phyloP scores from a whole-genome alignment of 2,329 filamentous ascomycete genomes.

The Geosmithia morbida region DNA sequence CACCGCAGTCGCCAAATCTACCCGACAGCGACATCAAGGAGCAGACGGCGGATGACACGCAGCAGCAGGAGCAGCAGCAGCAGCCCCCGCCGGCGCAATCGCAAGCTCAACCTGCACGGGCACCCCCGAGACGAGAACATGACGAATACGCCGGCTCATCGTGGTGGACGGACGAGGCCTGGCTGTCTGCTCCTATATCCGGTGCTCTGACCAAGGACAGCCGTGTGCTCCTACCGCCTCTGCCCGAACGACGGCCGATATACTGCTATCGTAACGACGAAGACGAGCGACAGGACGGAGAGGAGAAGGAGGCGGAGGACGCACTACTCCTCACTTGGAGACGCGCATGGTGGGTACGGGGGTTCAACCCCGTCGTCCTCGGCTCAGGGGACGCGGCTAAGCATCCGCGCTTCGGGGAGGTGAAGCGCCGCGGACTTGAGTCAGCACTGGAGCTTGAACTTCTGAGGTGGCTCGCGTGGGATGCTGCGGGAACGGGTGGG shows the following conservation, averaged over 20 bases:
- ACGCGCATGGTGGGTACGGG: conserved; percentile 88
- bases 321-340: conserved; percentile 76
- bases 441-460: conserved; percentile 52
- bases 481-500: conserved; percentile 65
- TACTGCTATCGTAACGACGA: conserved; percentile 89
- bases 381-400: conserved; percentile 67
- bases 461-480: conserved; percentile 85
- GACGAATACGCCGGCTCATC: conserved; percentile 64
- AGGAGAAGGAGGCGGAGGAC: conserved; percentile 58
- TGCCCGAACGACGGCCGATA: conserved; percentile 54
- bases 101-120: conserved; percentile 45
- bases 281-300: conserved; percentile 30
- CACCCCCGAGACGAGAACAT: conserved; percentile 60
- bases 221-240: conserved; percentile 67
- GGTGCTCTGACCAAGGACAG: conserved; percentile 66
- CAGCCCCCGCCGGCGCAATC: conserved; percentile 10
- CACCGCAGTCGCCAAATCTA: conserved; percentile 33
- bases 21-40: conserved; percentile 32
- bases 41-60: background rate
- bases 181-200: conserved; percentile 75
- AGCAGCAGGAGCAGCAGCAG: background rate
- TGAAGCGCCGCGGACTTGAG: conserved; percentile 51
- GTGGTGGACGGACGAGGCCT: conserved; percentile 85
- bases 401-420: conserved; percentile 61
- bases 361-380: conserved; percentile 74